These are phyloP conservation scores for Omphalotus guepiniiformis DNA, from an alignment of 768 basidiomycete genomes.

Conservation along the genomic window DNA sequence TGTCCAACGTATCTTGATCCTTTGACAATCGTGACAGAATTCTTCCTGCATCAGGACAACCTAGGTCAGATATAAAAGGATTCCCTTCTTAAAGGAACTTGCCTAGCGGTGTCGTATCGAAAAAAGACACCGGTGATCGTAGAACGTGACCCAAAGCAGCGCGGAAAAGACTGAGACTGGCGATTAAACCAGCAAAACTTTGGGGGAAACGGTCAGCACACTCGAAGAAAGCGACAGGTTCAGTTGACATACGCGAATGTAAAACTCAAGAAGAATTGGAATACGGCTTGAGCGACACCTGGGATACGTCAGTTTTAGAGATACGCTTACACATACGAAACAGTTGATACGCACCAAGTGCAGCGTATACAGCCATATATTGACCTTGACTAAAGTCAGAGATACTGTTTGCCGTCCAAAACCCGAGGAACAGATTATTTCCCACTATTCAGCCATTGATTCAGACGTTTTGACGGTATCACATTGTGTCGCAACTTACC, in stretches of 20 bases:
- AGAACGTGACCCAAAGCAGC: constrained; percentile 53
- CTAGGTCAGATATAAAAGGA: not conserved
- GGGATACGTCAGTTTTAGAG: not conserved
- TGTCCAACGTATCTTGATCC: constrained; percentile 59
- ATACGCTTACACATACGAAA: too few species aligned
- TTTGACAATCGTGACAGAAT: constrained; percentile 58
- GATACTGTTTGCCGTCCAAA: constrained; percentile 62
- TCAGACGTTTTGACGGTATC: not conserved
- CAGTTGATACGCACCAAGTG: constrained; percentile 30
- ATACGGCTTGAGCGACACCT: constrained; percentile 48
- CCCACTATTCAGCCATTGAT: constrained; percentile 46
- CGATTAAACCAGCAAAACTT: constrained; percentile 35
- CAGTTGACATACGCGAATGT: constrained; percentile 41
- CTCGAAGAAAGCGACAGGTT: not conserved
- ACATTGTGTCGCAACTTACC: constrained; percentile 28
- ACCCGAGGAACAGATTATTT: constrained; percentile 67
- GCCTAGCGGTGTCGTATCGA: constrained; percentile 72
- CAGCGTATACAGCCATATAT: constrained; percentile 64
- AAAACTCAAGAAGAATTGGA: constrained; percentile 46
- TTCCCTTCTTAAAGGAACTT: constrained; percentile 12
- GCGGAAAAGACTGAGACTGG: constrained; percentile 50
- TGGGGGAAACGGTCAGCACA: too few species aligned
- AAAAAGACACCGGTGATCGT: constrained; percentile 60
- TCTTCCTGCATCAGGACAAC: constrained; percentile 37
- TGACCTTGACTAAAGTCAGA: constrained; percentile 50